phyloP scores from a whole-genome alignment of 2,329 filamentous ascomycete species.

The Stenocarpella maydis region DNA sequence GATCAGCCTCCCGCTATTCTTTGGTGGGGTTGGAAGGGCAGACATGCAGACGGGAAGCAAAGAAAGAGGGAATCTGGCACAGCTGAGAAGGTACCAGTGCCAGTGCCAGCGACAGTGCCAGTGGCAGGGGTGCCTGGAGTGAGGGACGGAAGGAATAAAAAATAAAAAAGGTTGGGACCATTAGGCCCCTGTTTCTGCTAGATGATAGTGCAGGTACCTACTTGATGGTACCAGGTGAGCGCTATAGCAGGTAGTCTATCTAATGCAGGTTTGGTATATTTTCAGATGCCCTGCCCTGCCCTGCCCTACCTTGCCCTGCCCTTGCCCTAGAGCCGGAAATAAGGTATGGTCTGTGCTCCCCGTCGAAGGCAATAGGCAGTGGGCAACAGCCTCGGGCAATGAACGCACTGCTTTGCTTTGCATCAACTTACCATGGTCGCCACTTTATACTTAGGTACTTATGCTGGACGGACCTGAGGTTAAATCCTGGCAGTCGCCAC shows the following conservation, averaged over 20 bases:
- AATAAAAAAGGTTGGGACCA: no score
- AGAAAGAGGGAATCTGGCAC: neutral
- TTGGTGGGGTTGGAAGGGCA: constrained; percentile 12
- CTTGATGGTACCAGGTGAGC: no score
- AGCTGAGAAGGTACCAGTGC: no score
- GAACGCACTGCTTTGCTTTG: neutral
- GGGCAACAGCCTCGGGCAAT: neutral
- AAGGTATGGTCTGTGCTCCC: constrained; percentile 27
- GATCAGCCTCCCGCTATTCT: constrained; percentile 21
- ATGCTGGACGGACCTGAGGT: neutral
- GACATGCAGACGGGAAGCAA: constrained; percentile 8
- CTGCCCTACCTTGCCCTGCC: no score
- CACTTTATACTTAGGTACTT: no score
- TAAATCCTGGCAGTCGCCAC: neutral
- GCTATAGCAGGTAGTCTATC: neutral
- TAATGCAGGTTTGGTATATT: neutral
- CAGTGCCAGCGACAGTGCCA: no score
- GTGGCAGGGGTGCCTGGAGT: no score
- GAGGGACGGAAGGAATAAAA: no score
- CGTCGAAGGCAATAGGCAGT: neutral
- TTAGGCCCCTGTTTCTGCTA: constrained; percentile 26
- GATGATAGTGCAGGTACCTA: neutral
- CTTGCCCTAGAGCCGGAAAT: constrained; percentile 22
- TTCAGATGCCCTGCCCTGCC: neutral
- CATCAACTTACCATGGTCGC: neutral